Conservation (phyloP, 495 filamentous ascomycete genomes). For the Schizothecium vesticola region DNA sequence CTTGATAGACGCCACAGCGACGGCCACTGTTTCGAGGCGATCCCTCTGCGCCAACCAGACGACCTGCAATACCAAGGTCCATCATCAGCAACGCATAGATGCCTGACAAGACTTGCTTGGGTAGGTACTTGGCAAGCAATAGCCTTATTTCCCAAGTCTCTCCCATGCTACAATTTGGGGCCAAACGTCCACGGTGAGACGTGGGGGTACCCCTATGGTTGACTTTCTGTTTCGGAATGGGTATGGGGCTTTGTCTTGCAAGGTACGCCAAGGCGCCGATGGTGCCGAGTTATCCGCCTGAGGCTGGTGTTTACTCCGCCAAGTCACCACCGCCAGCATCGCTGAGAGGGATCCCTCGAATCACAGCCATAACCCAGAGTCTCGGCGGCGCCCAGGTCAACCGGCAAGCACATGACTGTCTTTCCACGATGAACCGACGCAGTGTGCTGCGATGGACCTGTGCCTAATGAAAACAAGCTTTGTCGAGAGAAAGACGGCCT, state of each 20-base stretch:
- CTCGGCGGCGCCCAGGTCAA: neutral
- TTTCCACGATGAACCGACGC: neutral
- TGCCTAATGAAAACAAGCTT: neutral
- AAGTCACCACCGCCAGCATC: neutral
- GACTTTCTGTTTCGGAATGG: neutral
- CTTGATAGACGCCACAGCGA: neutral
- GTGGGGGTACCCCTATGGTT: neutral
- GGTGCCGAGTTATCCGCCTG: neutral
- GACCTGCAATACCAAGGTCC: neutral
- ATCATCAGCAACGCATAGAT: neutral
- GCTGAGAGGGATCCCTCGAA: neutral
- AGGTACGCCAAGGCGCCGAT: neutral
- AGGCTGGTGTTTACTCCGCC: neutral
- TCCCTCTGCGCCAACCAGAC: neutral
- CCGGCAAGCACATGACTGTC: neutral
- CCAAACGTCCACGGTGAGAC: neutral
- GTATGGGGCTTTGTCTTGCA: neutral
- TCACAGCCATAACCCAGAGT: neutral
- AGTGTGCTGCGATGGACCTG: neutral
- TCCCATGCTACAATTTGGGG: neutral
- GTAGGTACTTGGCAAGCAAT: neutral
- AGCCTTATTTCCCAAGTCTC: neutral
- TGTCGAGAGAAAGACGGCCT: neutral
- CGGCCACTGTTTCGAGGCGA: neutral
- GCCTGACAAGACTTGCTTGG: neutral